phyloP scores from a whole-genome alignment of 2,329 filamentous ascomycete species.

The Rosellinia necatrix region DNA sequence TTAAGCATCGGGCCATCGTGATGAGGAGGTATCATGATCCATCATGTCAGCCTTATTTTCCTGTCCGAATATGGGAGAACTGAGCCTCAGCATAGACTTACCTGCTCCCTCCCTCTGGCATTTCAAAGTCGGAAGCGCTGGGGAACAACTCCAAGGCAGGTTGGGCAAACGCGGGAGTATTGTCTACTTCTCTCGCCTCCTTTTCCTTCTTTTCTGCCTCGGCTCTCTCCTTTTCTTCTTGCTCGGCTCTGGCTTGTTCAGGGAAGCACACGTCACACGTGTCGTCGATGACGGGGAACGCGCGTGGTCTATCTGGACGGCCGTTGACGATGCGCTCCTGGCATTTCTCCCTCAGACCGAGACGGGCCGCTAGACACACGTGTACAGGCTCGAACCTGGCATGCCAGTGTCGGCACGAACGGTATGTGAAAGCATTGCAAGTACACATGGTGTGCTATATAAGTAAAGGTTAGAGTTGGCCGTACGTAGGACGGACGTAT shows the following conservation, averaged over 20 bases:
- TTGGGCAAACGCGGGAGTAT: not conserved
- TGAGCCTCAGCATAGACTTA: too few species aligned
- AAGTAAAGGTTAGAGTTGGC: not conserved
- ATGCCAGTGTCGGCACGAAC: constrained; percentile 12
- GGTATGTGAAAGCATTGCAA: constrained; percentile 22
- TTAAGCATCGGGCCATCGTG: too few species aligned
- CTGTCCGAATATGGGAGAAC: too few species aligned
- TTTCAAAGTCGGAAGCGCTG: not conserved
- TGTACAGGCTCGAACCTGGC: constrained; percentile 23
- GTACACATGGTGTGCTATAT: constrained; percentile 31
- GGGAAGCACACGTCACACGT: constrained; percentile 29
- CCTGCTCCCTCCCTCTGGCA: not conserved
- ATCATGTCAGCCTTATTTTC: too few species aligned
- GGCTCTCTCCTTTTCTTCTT: constrained; percentile 16
- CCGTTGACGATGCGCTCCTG: constrained; percentile 28
- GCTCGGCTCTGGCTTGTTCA: constrained; percentile 12
- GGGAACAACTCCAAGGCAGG: not conserved
- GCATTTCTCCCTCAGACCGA: constrained; percentile 27
- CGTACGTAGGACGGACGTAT: not conserved
- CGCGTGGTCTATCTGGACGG: not conserved
- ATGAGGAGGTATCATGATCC: too few species aligned
- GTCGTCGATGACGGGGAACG: constrained; percentile 19
- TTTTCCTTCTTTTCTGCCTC: constrained; percentile 9
- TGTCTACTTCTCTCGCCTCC: not conserved
- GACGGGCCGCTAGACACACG: constrained; percentile 37